Conservation (phyloP, 2,329 filamentous ascomycete species). For the Nannizzia gypsea region DNA sequence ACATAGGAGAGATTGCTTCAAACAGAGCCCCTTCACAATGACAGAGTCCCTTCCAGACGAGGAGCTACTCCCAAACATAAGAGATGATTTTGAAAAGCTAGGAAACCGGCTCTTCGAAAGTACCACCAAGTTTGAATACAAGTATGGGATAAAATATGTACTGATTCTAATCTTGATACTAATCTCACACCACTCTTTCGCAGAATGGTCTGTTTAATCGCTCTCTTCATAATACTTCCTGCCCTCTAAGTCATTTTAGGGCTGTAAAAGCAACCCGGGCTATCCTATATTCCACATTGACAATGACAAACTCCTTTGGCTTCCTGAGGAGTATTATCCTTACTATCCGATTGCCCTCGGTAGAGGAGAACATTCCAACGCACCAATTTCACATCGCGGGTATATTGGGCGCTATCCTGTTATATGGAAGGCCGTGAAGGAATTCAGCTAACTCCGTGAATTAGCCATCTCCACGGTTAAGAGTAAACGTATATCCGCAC, state of each 20-base stretch:
- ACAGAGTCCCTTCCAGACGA: not conserved
- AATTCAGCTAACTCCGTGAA: no score
- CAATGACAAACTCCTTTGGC: not conserved
- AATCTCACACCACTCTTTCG: conserved; percentile 3
- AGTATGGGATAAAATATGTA: conserved; percentile 4
- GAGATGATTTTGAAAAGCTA: not conserved
- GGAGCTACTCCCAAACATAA: not conserved
- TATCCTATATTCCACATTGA: conserved; percentile 4
- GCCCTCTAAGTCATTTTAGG: not conserved
- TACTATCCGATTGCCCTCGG: conserved; percentile 5
- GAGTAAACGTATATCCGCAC: no score
- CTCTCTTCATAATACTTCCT: not conserved
- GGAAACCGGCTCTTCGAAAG: conserved; percentile 1
- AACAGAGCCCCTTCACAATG: not conserved
- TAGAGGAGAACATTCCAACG: not conserved
- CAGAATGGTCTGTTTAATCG: conserved; percentile 4
- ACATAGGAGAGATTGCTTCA: not conserved
- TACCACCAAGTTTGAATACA: conserved; percentile 3
- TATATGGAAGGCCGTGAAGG: no score
- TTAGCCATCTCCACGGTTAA: no score
- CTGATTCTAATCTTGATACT: not conserved
- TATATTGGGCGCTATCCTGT: no score
- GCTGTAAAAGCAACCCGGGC: not conserved
- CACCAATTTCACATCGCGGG: conserved; percentile 1
- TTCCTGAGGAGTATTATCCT: conserved; percentile 1